These are phyloP conservation scores for Anethum foeniculum DNA, from an alignment of 140 eudicot genomes.

Conservation along the genomic window DNA sequence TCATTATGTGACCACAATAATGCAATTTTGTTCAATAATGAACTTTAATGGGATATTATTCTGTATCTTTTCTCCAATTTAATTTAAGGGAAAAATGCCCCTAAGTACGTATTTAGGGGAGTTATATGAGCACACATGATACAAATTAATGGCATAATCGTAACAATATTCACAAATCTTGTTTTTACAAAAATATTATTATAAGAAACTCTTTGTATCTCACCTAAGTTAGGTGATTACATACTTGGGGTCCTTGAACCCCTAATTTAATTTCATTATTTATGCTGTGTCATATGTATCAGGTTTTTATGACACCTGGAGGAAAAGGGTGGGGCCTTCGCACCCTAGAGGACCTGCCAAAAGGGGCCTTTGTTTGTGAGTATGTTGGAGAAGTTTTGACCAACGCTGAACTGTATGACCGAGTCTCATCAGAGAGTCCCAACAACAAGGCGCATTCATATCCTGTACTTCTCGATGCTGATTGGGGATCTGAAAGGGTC, in stretches of 20 bases:
- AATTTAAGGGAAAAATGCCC: neutral
- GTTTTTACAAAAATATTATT: too few relatives aligned
- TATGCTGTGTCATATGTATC: neutral
- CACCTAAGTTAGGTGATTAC: too few relatives aligned
- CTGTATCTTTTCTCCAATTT: neutral
- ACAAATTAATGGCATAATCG: too few relatives aligned
- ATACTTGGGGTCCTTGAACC: too few relatives aligned
- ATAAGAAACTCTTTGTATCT: too few relatives aligned
- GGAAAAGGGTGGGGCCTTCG: constrained; percentile 99
- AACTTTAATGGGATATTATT: neutral
- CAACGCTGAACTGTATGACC: constrained; percentile 62
- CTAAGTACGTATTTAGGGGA: too few relatives aligned
- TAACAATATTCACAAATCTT: too few relatives aligned
- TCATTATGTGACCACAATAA: constrained; percentile 12
- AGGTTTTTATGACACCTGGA: constrained; percentile 92
- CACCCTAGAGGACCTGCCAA: constrained; percentile 86
- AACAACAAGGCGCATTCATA: constrained; percentile 60
- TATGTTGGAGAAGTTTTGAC: constrained; percentile 93
- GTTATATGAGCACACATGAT: too few relatives aligned
- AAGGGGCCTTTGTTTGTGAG: constrained; percentile 96
- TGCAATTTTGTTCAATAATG: neutral
- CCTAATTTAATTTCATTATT: neutral
- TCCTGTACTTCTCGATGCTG: constrained; percentile 91
- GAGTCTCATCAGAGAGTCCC: constrained; percentile 43
- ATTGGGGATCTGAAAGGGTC: constrained; percentile 67